Conservation (phyloP, 2,329 filamentous ascomycete genomes). For the Erysiphe neolycopersici region DNA sequence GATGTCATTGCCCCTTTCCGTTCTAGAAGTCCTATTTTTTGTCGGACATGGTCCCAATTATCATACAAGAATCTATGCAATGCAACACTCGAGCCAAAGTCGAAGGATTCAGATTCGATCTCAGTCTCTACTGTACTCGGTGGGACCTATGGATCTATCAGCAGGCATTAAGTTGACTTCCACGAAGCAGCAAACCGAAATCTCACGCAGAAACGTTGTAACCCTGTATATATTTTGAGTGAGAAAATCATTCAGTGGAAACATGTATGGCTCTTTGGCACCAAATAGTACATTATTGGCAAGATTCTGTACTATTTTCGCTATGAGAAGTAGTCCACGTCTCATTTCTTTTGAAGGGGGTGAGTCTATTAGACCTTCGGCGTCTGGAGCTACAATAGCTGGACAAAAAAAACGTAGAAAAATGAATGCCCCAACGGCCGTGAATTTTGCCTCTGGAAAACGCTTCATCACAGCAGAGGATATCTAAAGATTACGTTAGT, state of each 20-base stretch:
- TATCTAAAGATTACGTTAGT: conserved; percentile 18
- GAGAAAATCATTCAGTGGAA: conserved; percentile 40
- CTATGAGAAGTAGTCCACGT: conserved; percentile 38
- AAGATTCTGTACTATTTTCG: conserved; percentile 44
- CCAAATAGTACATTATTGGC: conserved; percentile 48
- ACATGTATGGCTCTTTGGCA: conserved; percentile 48
- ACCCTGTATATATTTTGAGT: conserved; percentile 41
- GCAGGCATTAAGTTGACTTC: background rate
- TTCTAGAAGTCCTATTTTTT: conserved; percentile 33
- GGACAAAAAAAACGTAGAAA: conserved; percentile 49
- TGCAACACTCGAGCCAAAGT: conserved; percentile 44
- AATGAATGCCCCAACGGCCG: conserved; percentile 43
- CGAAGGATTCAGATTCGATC: conserved; percentile 25
- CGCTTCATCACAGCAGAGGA: conserved; percentile 32
- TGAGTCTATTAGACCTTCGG: conserved; percentile 33
- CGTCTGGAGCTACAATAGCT: conserved; percentile 42
- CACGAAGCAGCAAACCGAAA: conserved; percentile 24
- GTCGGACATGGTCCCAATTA: conserved; percentile 42
- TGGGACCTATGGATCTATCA: conserved; percentile 16
- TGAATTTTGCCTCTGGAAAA: conserved; percentile 45
- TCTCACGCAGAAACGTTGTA: conserved; percentile 38
- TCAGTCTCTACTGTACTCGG: conserved; percentile 19
- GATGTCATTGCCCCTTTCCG: conserved; percentile 28
- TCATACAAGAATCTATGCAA: conserved; percentile 44
- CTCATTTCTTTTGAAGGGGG: conserved; percentile 42